Percentiles rank a stretch among this genome's conserved stretches.
Evolutionary conservation across 1,139 yeast genomes (phyloP).

Genomic region (Saccharomycopsis crataegensis): DNA sequence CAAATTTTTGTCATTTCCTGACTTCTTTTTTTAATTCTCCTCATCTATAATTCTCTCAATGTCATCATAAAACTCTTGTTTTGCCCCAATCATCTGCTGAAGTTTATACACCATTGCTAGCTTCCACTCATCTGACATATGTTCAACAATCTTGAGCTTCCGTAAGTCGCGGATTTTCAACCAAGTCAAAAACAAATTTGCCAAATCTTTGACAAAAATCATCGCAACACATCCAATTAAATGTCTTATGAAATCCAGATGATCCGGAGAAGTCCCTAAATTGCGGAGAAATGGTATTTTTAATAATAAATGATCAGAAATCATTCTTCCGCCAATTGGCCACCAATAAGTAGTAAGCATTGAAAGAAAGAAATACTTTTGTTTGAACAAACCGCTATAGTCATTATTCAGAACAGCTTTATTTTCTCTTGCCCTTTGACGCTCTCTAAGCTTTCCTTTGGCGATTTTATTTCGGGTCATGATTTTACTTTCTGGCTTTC

Average conservation of each 20-base stretch:
- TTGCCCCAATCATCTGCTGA: not conserved
- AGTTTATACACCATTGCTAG: not conserved
- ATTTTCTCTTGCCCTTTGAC: conserved; percentile 22
- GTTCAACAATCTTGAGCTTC: conserved; percentile 6
- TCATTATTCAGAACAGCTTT: conserved; percentile 27
- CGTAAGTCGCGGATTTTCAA: not conserved
- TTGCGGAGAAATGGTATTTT: conserved; percentile 21
- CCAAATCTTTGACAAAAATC: conserved; percentile 34
- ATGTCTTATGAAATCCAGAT: conserved; percentile 37
- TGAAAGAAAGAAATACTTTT: conserved; percentile 21
- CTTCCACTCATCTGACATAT: conserved; percentile 1
- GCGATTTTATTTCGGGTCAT: conserved; percentile 9
- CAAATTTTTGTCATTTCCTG: too few species aligned
- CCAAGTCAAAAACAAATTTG: conserved; percentile 7
- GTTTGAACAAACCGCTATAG: conserved; percentile 26
- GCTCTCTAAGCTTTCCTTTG: conserved; percentile 8
- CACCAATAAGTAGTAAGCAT: conserved; percentile 30
- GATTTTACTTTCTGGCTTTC: not conserved
- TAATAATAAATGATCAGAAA: conserved; percentile 22
- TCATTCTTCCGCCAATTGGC: conserved; percentile 31
- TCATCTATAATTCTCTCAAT: not conserved
- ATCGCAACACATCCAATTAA: conserved; percentile 36
- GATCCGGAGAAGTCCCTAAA: conserved; percentile 31
- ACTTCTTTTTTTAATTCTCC: not conserved
- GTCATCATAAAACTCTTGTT: not conserved